Evolutionary conservation across 2,329 filamentous ascomycete species (phyloP).

Genomic region (Emergomyces pasteurianus): DNA sequence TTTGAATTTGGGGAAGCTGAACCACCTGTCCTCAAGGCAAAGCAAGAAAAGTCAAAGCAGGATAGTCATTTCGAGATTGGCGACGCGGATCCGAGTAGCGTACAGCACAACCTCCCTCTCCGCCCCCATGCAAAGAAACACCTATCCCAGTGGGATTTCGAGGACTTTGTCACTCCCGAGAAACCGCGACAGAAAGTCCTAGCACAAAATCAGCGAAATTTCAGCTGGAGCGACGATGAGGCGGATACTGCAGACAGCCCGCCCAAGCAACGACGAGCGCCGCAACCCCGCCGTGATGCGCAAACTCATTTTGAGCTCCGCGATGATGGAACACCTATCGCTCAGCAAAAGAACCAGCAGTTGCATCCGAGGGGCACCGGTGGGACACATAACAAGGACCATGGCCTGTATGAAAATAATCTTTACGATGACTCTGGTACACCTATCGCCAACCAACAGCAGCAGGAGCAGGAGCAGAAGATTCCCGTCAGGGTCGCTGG

Average conservation of each 20-base stretch:
- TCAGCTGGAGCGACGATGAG: conserved; percentile 63
- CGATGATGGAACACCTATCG: conserved; percentile 56
- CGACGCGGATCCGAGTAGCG: not conserved
- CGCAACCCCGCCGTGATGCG: conserved; percentile 62
- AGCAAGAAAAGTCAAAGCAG: conserved; percentile 41
- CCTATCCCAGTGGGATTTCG: conserved; percentile 70
- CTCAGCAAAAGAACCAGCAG: conserved; percentile 25
- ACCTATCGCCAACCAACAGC: conserved; percentile 8
- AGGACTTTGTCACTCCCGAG: conserved; percentile 73
- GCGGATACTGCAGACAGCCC: conserved; percentile 22
- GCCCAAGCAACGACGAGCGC: conserved; percentile 43
- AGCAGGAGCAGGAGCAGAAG: conserved; percentile 7
- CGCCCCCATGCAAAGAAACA: conserved; percentile 28
- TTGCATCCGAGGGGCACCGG: conserved; percentile 27
- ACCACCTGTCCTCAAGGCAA: not conserved
- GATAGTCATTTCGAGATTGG: conserved; percentile 50
- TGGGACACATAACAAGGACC: conserved; percentile 52
- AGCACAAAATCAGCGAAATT: conserved; percentile 60
- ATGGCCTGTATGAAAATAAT: conserved; percentile 66
- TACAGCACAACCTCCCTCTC: not conserved
- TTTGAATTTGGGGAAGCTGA: conserved; percentile 7
- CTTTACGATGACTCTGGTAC: conserved; percentile 51
- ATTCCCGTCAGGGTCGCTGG: conserved; percentile 27
- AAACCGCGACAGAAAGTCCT: conserved; percentile 57
- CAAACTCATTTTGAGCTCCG: conserved; percentile 73